Conservation (phyloP, 2,329 filamentous ascomycete genomes). For the Aspergillus thermomutatus region DNA sequence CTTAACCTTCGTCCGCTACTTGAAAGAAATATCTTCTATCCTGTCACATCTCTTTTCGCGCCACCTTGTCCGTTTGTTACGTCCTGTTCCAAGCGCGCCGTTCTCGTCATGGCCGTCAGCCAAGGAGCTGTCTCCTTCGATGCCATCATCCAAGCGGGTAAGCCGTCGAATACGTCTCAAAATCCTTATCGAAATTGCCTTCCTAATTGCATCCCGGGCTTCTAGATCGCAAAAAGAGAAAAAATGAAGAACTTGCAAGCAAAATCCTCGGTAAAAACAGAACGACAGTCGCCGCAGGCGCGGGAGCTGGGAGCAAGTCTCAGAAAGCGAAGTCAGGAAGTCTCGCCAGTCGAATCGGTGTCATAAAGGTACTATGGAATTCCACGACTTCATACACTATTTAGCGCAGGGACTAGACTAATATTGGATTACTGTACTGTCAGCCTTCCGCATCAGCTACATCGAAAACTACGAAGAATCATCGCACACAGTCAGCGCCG, state of each 20-base stretch:
- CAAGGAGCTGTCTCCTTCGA: constrained; percentile 46
- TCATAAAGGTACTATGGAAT: constrained; percentile 49
- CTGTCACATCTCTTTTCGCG: background rate
- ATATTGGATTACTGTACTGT: background rate
- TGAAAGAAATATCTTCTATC: background rate
- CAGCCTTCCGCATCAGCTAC: constrained; percentile 43
- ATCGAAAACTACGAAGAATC: constrained; percentile 35
- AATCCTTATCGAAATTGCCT: background rate
- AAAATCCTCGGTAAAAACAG: constrained; percentile 57
- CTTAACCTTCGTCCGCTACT: background rate
- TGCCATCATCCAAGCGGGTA: constrained; percentile 51
- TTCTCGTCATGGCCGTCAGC: constrained; percentile 32
- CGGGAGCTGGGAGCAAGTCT: constrained; percentile 38
- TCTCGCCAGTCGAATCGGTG: constrained; percentile 58
- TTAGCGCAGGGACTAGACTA: background rate
- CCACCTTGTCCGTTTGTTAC: background rate
- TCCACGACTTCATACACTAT: background rate
- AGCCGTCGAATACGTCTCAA: constrained; percentile 16
- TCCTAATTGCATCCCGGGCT: background rate
- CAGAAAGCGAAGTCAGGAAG: constrained; percentile 44
- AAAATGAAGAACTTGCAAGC: constrained; percentile 56
- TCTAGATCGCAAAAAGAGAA: constrained; percentile 52
- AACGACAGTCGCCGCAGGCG: constrained; percentile 46
- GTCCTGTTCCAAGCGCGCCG: background rate
- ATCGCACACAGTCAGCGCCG: constrained; percentile 28